A percentile compares a stretch with the other conserved stretches of the same genome.
Conservation (phyloP, 495 filamentous ascomycete genomes). For the Talaromyces trachyspermus region DNA sequence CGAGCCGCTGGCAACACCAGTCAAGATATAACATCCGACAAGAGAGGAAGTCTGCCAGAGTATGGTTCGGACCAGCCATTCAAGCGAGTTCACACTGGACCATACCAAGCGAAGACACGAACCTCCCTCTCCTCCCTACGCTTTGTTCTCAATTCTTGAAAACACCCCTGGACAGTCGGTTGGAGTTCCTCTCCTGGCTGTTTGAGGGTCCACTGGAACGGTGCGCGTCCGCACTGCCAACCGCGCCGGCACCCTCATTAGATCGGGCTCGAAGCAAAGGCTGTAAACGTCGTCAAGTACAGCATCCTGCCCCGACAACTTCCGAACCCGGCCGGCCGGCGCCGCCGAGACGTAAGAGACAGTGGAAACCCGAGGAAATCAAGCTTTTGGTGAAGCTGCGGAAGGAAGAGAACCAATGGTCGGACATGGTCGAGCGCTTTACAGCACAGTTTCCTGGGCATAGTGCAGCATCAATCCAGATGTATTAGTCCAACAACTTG, state of each 20-base stretch:
- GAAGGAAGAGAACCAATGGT: conserved; percentile 12
- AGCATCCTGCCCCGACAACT: conserved; percentile 3
- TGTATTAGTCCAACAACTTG: not conserved
- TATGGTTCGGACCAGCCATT: not conserved
- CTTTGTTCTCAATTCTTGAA: conserved; percentile 15
- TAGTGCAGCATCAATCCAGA: not conserved
- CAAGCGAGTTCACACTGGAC: not conserved
- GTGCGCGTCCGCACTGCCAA: conserved; percentile 8
- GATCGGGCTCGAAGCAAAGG: not conserved
- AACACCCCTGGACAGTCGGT: conserved; percentile 10
- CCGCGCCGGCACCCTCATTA: not conserved
- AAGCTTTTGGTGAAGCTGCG: conserved; percentile 18
- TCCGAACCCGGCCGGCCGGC: conserved; percentile 9
- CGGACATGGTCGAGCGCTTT: not conserved
- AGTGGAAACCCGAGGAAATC: conserved; percentile 14
- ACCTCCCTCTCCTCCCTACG: conserved; percentile 8
- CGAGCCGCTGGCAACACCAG: not conserved
- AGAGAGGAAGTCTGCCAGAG: not conserved
- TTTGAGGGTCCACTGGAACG: conserved; percentile 15
- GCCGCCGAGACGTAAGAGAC: conserved; percentile 12
- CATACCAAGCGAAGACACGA: not conserved
- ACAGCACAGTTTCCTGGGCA: not conserved
- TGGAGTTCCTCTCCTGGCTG: conserved; percentile 19
- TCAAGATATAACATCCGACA: not conserved
- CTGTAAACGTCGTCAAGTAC: not conserved